Base-by-base conservation (phyloP, 2,329 filamentous ascomycete genomes). In the Talaromyces atroroseus region DNA sequence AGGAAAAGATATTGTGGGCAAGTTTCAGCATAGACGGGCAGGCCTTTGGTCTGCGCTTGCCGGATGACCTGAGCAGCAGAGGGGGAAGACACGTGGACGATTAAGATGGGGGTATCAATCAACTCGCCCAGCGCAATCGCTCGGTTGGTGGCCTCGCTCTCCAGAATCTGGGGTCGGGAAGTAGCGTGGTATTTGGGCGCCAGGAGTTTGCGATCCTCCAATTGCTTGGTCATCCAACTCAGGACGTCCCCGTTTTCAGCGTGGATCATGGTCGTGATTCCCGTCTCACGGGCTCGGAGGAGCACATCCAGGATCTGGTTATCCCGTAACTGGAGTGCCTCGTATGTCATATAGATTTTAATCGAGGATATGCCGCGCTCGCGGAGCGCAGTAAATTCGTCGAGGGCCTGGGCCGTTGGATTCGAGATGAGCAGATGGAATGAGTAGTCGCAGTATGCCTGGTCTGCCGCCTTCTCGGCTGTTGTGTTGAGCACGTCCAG, bases 1-100 rank as follows among this genome's bases (percentile, higher is more conserved):
- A 83, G 70, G 59, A 80, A 80, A 8, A 83, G 72, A 59, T 84
- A 83, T 57, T 83, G 81, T 2, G 81, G 81, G 62, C 81, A 83
- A 0, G 81, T 84, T 64, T 83, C 80, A 1, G 78, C 81, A 59
- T 80, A 79, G 16, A 83, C 73, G 0, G 81, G 80, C 11, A 82
- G 69, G 0, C 77, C 75, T 2, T 73, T 65, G 4, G 75, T 76
- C 62, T 83, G 80, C 0, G 81, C 80, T n/a, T 71, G 65, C 21
- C 78, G 74, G 54, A 82, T 77, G 59, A 78, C 75, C 3, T 69
- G 65, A 5, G 78, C 75, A 1, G 80, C 80, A 10, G 72, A 76
- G 66, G 76, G 70, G 5, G 76, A 78, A 5, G 72, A 76, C 66
- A 82, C 75, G 63, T 82, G 80, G 40, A 82, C 80, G 32, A 82